Evolutionary conservation across 495 filamentous ascomycete species (phyloP).

Genomic region (Xylona heveae): DNA sequence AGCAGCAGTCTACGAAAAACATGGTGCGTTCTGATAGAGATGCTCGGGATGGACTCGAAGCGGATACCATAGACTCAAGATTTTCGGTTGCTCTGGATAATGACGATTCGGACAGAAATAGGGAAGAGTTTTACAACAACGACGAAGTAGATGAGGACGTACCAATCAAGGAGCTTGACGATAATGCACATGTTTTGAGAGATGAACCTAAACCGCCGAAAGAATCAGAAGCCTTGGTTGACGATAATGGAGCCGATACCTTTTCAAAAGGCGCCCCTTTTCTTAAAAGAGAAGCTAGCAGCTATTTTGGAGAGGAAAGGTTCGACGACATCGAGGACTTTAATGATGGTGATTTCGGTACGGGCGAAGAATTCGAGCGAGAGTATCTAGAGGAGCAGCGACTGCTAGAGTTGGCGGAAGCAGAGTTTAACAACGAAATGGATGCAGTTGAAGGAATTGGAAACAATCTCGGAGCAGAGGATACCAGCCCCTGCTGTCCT

Average conservation of each 20-base stretch:
- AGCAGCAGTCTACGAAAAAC: slow-evolving; percentile 12
- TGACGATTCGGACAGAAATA: no score
- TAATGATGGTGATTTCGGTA: slow-evolving; percentile 17
- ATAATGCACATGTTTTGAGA: no score
- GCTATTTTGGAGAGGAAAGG: slow-evolving; percentile 30
- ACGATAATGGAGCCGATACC: no score
- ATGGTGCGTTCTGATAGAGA: no score
- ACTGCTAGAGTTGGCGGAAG: slow-evolving; percentile 29
- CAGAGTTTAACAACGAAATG: slow-evolving; percentile 7
- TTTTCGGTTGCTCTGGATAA: no score
- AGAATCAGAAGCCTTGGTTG: no score
- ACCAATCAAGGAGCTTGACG: no score
- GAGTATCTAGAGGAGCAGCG: slow-evolving; percentile 41
- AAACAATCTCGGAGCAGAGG: slow-evolving; percentile 5
- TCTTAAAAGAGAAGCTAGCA: slow-evolving; percentile 35
- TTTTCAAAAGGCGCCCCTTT: slow-evolving; percentile 11
- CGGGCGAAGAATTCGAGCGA: slow-evolving; percentile 41
- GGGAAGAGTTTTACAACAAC: no score
- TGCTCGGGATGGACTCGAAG: no score
- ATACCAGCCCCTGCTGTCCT: slow-evolving; percentile 51
- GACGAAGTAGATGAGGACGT: no score
- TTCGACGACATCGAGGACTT: slow-evolving; percentile 42
- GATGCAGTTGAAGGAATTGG: slow-evolving; percentile 12
- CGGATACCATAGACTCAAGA: no score
- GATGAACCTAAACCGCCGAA: no score